Base-by-base conservation (phyloP, 2,329 filamentous ascomycete species). In the Botrytis porri region DNA sequence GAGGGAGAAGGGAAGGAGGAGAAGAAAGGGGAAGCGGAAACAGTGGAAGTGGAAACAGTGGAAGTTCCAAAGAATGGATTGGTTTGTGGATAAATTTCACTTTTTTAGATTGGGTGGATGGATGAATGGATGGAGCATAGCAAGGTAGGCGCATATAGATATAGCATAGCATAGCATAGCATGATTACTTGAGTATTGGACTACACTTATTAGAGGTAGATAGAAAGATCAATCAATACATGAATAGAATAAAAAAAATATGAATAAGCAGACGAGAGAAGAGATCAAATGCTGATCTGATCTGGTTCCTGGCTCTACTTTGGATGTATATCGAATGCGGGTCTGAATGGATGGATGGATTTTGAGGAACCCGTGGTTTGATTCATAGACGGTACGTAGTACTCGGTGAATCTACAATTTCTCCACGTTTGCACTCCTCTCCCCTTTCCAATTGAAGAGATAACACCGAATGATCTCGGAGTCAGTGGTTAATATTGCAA, bases 51-150 rank as follows among this genome's bases (percentile, higher is more conserved):
- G 25, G 72, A 77, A 74, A 73, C 70, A 25, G 72, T 80, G 29
- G 76, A 79, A 64, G 62, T 79, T 64, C 75, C 77, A 0, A 78
- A 77, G 61, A 75, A 79, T n/a, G 77, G 75, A 2, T 45, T 77
- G 59, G 76, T 76, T 75, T 79, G 75, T 75, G 78, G 75, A 12
- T 80, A 8, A 57, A 54, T 14, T 41, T 22, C 22, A 16, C 14
- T 12, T 37, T 6, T 22, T 18, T 14, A 8, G 18, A 29, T 51
- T 51, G 25, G 45, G 3, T 14, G 51, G 51, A 7, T 54, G 14
- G 48, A 3, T 54, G 14, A 25, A 3, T n/a, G 25, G 12, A 2
- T 29, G n/a, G 29, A 14, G 51, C 51, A 54, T 54, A 16, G n/a
- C 14, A 54, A 16, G 25, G 48, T 25, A n/a, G 48, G 51, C 51